These are phyloP conservation scores for Citrus sp. DNA, from an alignment of 345 rosid genomes.

Conservation along the genomic window DNA sequence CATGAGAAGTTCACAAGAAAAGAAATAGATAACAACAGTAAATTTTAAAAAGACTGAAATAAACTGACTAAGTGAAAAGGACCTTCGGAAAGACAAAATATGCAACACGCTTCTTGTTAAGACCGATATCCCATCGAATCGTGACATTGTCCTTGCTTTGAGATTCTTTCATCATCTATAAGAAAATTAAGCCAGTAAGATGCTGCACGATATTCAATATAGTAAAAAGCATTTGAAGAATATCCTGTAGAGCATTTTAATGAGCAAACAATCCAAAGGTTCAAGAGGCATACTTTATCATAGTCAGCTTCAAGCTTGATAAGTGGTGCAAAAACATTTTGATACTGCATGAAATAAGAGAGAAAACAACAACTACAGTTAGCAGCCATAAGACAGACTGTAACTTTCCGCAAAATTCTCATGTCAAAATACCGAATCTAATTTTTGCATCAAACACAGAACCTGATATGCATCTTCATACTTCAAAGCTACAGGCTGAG, in stretches of 20 bases:
- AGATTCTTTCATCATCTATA: slow-evolving; percentile 99
- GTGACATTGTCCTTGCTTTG: slow-evolving; percentile 98
- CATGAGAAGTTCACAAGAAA: not conserved
- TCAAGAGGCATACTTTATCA: slow-evolving; percentile 63
- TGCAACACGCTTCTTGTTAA: slow-evolving; percentile 93
- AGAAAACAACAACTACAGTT: slow-evolving; percentile 11
- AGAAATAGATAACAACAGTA: not conserved
- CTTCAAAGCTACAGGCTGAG: slow-evolving; percentile 89
- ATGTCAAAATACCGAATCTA: not conserved
- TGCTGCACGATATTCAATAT: not conserved
- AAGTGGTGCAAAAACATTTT: slow-evolving; percentile 98
- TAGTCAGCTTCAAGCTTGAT: slow-evolving; percentile 99
- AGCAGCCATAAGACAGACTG: not conserved
- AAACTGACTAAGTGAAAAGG: slow-evolving; percentile 5
- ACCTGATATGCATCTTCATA: slow-evolving; percentile 99
- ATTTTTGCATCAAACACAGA: slow-evolving; percentile 7
- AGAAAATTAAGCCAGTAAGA: slow-evolving; percentile 22
- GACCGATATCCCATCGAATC: slow-evolving; percentile 97
- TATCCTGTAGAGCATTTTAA: not conserved
- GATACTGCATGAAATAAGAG: slow-evolving; percentile 66
- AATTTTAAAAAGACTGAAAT: not conserved
- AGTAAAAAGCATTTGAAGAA: not conserved
- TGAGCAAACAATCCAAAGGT: not conserved
- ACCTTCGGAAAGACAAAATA: slow-evolving; percentile 99
- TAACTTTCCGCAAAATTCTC: not conserved